Evolutionary conservation across 2,329 filamentous ascomycete species (phyloP).

Genomic region (Arthrobotrys iridis): DNA sequence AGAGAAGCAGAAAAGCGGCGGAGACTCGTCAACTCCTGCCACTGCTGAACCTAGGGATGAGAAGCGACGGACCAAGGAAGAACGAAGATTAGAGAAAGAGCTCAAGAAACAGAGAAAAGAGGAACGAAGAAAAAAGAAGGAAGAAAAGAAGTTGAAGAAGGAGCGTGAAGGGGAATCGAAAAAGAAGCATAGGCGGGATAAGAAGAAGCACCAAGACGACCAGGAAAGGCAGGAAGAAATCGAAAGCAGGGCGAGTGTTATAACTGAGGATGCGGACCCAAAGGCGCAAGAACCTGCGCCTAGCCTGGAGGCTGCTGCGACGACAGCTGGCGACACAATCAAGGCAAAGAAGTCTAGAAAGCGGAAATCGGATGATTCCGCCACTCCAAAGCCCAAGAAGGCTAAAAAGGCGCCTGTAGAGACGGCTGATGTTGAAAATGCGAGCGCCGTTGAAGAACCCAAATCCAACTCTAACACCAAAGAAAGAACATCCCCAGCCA

Average conservation of each 20-base stretch:
- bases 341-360: neutral
- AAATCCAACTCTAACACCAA: neutral
- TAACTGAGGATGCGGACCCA: neutral
- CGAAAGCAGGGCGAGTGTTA: neutral
- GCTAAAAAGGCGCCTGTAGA: neutral
- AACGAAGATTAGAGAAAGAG: neutral
- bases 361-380: neutral
- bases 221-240: neutral
- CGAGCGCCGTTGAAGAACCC: neutral
- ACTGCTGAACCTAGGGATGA: neutral
- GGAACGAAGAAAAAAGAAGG: neutral
- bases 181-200: neutral
- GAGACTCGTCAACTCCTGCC: neutral
- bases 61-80: neutral
- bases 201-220: neutral
- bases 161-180: slow-evolving; percentile 8
- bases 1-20: neutral
- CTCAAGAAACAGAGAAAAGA: slow-evolving; percentile 17
- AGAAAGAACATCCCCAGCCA: slow-evolving; percentile 9
- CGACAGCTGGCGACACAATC: neutral
- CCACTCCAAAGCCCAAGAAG: slow-evolving; percentile 18
- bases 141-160: slow-evolving; percentile 18
- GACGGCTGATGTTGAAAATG: neutral
- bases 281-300: neutral
- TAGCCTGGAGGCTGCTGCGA: neutral